These are phyloP conservation scores for Eudorina sp. DNA, from an alignment of 139 green algal genomes.

Conservation along the genomic window DNA sequence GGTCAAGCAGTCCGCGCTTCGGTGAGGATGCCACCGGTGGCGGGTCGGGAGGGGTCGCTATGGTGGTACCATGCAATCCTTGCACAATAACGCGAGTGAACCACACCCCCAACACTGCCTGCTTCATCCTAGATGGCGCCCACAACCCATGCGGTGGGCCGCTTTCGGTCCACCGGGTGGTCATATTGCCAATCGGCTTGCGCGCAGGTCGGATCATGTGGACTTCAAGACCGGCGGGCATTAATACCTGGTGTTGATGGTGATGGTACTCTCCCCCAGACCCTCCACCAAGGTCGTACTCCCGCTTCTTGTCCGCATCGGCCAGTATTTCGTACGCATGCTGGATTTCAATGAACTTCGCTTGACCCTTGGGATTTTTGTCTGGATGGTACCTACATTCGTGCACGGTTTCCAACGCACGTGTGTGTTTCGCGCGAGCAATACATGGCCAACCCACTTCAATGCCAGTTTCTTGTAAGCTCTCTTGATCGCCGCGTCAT, in stretches of 20 bases:
- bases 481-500: slow-evolving; percentile 54
- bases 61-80: no score
- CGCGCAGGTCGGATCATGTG: no score
- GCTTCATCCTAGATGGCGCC: no score
- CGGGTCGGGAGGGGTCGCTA: no score
- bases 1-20: no score
- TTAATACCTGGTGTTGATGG: neutral
- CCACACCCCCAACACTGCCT: no score
- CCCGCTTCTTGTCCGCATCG: slow-evolving; percentile 46
- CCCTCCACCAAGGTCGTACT: slow-evolving; percentile 52
- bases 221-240: no score
- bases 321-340: slow-evolving; percentile 56
- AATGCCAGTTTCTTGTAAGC: slow-evolving; percentile 55
- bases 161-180: no score
- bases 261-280: neutral
- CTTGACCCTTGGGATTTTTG: slow-evolving; percentile 55
- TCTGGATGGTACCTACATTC: slow-evolving; percentile 57
- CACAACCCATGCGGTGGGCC: no score
- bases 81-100: no score
- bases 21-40: no score
- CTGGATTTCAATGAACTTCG: slow-evolving; percentile 56
- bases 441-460: slow-evolving; percentile 14
- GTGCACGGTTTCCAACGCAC: neutral
- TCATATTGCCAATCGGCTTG: no score
- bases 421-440: neutral